A percentile compares a stretch with the other conserved stretches of the same genome.
These are phyloP conservation scores for Neocatenulostroma microsporum DNA, from an alignment of 2,329 filamentous ascomycete genomes.

Conservation along the genomic window DNA sequence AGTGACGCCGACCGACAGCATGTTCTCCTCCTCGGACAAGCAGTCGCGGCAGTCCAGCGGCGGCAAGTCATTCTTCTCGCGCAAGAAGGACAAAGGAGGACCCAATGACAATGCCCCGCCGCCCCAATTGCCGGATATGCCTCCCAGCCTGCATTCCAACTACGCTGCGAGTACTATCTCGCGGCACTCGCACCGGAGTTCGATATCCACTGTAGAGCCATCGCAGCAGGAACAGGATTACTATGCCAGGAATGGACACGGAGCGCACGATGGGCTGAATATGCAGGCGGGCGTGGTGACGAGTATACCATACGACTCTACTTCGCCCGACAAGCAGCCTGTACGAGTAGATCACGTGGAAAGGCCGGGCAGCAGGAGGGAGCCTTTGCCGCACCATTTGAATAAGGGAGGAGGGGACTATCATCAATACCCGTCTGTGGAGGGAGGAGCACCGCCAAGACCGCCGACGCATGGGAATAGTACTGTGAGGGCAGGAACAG, in stretches of 20 bases:
- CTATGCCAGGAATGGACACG: conserved; percentile 1
- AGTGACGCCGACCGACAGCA: too few species aligned
- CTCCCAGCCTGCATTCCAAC: conserved; percentile 45
- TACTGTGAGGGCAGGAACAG: conserved; percentile 11
- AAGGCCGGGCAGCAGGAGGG: conserved; percentile 48
- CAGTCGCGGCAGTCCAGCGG: conserved; percentile 77
- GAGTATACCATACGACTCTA: conserved; percentile 75
- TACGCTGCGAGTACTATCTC: conserved; percentile 50
- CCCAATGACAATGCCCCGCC: conserved; percentile 48
- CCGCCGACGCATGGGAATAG: conserved; percentile 23
- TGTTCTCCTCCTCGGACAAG: conserved; percentile 48
- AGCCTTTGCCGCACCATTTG: conserved; percentile 73
- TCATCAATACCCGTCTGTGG: conserved; percentile 70
- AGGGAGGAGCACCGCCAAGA: conserved; percentile 40
- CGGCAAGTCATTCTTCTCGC: conserved; percentile 78
- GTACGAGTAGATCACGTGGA: conserved; percentile 66
- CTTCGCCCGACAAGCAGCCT: conserved; percentile 59
- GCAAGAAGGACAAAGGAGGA: conserved; percentile 68
- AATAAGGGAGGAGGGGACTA: conserved; percentile 72
- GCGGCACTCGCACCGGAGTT: conserved; percentile 61
- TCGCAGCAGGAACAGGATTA: conserved; percentile 14
- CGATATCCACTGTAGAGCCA: conserved; percentile 32
- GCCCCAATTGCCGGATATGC: conserved; percentile 45
- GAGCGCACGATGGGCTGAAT: conserved; percentile 50
- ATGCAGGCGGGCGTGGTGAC: conserved; percentile 77